Percentiles rank a stretch among this genome's conserved stretches.
These are phyloP conservation scores for Cladosporium sp. DNA, from an alignment of 2,329 filamentous ascomycete genomes.

Conservation along the genomic window DNA sequence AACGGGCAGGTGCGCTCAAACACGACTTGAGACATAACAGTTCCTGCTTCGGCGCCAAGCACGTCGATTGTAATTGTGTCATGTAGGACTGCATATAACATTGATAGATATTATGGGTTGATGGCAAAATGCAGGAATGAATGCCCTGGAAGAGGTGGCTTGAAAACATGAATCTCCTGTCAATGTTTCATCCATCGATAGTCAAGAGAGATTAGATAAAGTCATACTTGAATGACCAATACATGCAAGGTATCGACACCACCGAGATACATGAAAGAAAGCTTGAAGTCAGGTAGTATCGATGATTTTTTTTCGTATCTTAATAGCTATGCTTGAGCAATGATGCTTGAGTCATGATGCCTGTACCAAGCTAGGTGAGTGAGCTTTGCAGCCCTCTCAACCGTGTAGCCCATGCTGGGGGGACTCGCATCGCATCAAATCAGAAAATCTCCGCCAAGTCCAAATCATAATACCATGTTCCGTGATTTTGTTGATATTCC, in stretches of 20 bases:
- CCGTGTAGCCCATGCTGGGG: neutral
- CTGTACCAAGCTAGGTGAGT: neutral
- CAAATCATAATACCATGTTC: neutral
- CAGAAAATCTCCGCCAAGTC: neutral
- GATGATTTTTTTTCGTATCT: neutral
- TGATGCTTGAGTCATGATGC: neutral
- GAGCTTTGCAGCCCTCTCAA: neutral
- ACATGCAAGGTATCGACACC: neutral
- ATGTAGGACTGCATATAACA: neutral
- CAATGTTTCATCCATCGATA: neutral
- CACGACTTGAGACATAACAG: slow-evolving; percentile 8
- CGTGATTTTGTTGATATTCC: neutral
- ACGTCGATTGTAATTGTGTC: neutral
- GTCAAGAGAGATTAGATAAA: neutral
- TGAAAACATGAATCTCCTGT: neutral
- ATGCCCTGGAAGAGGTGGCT: neutral
- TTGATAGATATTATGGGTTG: neutral
- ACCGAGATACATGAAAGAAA: neutral
- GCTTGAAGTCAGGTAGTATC: neutral
- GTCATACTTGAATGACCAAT: neutral
- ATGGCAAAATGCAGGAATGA: neutral
- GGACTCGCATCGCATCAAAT: neutral
- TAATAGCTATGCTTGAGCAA: neutral
- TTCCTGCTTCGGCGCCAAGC: neutral
- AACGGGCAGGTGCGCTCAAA: neutral